Base-by-base conservation (phyloP, 148 eudicot genomes). In the Selenicereus undatus region DNA sequence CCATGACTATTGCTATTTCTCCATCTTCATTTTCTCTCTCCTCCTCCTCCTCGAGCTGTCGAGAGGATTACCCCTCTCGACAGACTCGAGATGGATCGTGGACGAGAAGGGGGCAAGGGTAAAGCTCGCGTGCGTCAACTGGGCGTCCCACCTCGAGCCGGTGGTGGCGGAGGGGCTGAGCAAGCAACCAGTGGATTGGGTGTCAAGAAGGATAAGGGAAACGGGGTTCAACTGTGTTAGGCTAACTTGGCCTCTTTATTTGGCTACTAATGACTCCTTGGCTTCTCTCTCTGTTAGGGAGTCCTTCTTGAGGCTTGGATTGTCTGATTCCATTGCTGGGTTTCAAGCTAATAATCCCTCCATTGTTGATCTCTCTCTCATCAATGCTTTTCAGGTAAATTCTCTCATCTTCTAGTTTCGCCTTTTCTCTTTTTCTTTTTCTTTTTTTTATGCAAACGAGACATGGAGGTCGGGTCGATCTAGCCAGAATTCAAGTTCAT, bases 211-310 rank as follows among this genome's bases (percentile, higher is more conserved):
- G 51, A 94, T 94, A 13, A 30, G 42, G 3, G 71, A 86, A 9
- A 79, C 87, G 93, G 98, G 99, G 29, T 96, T 96, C 78, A 96
- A 93, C 79, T 96, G 99, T 73, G 97, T 92, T 51, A 90, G 99
- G 84, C 85, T 96, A 7, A 93, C 99, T 43, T 96, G 97, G 97
- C 95, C 99, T 22, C 86, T 94, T 30, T 87, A 78, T 65, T 80
- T 94, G 84, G 91, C 82, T 22, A 92, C 98, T 11, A 88, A 96
- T 82, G 87, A 86, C 0, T 39, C 90, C 0, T 82, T 93, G 76
- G 94, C 88, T 27, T 79, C 86, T 10, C 72, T 86, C 13, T 92
- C 84, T 24, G 97, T 96, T 11, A 84, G 87, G 43, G 82, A 91
- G 58, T 90, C 97, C 18, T 90, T 96, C 78, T 32, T 29, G 56